Evolutionary conservation across 2,329 filamentous ascomycete genomes (phyloP).

Genomic region (Aspergillus pseudotamarii): DNA sequence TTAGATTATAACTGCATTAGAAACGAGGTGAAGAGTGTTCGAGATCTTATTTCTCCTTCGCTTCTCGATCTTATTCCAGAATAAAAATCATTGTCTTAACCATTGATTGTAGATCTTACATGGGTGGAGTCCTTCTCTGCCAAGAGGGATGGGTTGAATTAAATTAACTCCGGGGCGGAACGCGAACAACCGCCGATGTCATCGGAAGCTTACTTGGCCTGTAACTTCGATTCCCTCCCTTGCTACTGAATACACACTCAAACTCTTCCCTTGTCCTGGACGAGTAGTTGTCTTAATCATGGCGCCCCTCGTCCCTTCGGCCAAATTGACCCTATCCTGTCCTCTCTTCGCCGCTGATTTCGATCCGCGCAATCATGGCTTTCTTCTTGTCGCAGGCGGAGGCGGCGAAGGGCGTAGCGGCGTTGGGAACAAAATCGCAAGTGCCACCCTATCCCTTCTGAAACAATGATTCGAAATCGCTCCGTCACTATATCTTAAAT

Average conservation of each 20-base stretch:
- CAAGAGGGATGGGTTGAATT: neutral
- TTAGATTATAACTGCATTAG: constrained; percentile 29
- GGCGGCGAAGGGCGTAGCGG: constrained; percentile 81
- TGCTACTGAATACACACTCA: constrained; percentile 3
- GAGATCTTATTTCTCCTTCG: neutral
- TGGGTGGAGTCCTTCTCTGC: neutral
- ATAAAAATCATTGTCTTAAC: neutral
- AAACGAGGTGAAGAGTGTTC: neutral
- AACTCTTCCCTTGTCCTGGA: constrained; percentile 10
- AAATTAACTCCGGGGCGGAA: neutral
- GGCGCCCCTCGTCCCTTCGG: constrained; percentile 46
- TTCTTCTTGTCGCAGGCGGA: constrained; percentile 81
- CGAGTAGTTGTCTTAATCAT: constrained; percentile 26
- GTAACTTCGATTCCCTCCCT: constrained; percentile 15
- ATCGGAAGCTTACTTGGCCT: neutral
- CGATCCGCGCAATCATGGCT: constrained; percentile 75
- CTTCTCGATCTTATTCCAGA: neutral
- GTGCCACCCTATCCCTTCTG: constrained; percentile 33
- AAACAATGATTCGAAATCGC: neutral
- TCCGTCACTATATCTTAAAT: neutral
- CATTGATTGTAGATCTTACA: neutral
- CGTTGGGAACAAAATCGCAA: constrained; percentile 83
- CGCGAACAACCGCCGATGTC: neutral
- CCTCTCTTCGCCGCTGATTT: constrained; percentile 88
- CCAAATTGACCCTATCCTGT: constrained; percentile 73